Conservation (phyloP, 495 filamentous ascomycete species). For the Saxophila tyrrhenica region DNA sequence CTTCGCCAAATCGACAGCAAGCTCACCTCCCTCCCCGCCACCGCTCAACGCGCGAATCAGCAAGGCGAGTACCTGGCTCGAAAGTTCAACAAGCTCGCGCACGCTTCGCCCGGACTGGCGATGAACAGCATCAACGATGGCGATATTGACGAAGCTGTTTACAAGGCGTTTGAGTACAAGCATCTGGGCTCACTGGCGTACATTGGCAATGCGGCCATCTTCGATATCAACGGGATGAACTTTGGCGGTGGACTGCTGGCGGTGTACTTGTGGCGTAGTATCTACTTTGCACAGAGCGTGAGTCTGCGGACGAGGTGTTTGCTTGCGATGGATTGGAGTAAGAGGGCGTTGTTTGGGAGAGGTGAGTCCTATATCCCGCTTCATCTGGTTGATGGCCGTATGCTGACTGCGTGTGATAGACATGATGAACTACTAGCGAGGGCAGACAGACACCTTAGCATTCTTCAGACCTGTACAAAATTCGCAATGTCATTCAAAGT, state of each 20-base stretch:
- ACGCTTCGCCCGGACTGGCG: slow-evolving; percentile 60
- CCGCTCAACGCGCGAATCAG: slow-evolving; percentile 95
- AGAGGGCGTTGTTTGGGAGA: slow-evolving; percentile 89
- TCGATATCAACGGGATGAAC: slow-evolving; percentile 71
- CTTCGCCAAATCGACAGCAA: slow-evolving; percentile 52
- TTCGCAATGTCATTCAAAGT: too few relatives aligned
- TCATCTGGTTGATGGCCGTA: neutral
- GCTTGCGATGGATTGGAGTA: slow-evolving; percentile 97
- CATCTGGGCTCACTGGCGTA: slow-evolving; percentile 91
- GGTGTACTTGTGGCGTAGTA: slow-evolving; percentile 91
- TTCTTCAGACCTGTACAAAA: too few relatives aligned
- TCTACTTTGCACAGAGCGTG: slow-evolving; percentile 98
- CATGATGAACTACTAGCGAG: slow-evolving; percentile 12
- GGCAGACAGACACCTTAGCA: too few relatives aligned
- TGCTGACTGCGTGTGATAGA: neutral
- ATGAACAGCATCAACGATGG: slow-evolving; percentile 77
- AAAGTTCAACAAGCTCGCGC: slow-evolving; percentile 88
- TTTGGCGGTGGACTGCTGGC: slow-evolving; percentile 79
- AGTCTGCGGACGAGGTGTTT: slow-evolving; percentile 79
- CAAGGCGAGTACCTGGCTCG: slow-evolving; percentile 88
- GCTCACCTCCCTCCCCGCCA: slow-evolving; percentile 33
- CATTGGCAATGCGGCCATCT: slow-evolving; percentile 90
- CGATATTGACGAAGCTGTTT: slow-evolving; percentile 83
- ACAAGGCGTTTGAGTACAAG: slow-evolving; percentile 90
- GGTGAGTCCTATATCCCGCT: slow-evolving; percentile 45